These are phyloP conservation scores for Suhomyces sp. DNA, from an alignment of 805 yeast species.

Conservation along the genomic window DNA sequence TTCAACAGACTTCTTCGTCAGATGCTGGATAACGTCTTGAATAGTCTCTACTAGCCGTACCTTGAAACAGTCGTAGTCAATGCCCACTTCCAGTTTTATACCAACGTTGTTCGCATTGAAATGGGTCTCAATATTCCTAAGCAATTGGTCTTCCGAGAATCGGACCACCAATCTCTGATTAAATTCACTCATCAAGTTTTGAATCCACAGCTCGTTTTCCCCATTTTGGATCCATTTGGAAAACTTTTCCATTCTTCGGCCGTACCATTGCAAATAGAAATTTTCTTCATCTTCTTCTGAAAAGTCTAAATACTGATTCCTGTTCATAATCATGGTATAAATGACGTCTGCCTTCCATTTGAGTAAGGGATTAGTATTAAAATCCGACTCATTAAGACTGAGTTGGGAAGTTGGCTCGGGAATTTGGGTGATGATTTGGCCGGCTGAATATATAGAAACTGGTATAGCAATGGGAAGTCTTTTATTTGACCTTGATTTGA, in stretches of 20 bases:
- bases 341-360: constrained; percentile 34
- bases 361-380: constrained; percentile 16
- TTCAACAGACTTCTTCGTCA: background rate
- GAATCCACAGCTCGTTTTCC: constrained; percentile 5
- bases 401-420: constrained; percentile 20
- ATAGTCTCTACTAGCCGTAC: background rate
- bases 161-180: constrained; percentile 17
- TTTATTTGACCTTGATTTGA: constrained; percentile 17
- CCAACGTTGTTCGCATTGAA: constrained; percentile 1
- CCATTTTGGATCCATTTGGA: constrained; percentile 24
- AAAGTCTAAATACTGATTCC: constrained; percentile 19
- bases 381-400: constrained; percentile 13
- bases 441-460: constrained; percentile 31
- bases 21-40: background rate
- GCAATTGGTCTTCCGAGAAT: constrained; percentile 24
- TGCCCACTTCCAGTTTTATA: background rate
- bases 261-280: constrained; percentile 27
- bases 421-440: constrained; percentile 23
- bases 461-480: constrained; percentile 37
- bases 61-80: background rate
- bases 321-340: constrained; percentile 28
- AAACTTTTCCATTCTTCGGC: constrained; percentile 24
- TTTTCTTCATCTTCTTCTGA: constrained; percentile 6
- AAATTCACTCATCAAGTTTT: constrained; percentile 19
- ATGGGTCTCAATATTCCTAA: constrained; percentile 15